Conservation (phyloP, 768 basidiomycete species). For the Amanita pallidorosea region DNA sequence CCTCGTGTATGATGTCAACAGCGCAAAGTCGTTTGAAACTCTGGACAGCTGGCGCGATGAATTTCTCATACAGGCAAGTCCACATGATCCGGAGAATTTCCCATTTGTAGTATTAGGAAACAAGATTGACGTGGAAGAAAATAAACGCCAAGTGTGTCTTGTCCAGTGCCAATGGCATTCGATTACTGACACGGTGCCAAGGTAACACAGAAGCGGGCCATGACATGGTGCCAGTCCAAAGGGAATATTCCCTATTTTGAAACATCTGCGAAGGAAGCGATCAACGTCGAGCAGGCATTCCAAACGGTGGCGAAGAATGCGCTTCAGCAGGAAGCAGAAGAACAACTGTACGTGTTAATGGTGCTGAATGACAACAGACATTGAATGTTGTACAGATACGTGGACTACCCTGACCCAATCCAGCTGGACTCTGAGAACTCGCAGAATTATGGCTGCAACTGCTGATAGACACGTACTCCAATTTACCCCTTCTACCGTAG, state of each 20-base stretch:
- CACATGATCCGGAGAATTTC: constrained; percentile 99
- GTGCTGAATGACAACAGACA: constrained; percentile 1
- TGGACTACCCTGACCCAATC: constrained; percentile 98
- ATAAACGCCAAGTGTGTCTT: constrained; percentile 78
- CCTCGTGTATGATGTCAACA: constrained; percentile 98
- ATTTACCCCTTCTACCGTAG: not conserved
- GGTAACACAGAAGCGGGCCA: constrained; percentile 99
- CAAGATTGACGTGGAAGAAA: constrained; percentile 99
- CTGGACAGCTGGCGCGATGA: constrained; percentile 99
- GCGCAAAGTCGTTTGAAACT: constrained; percentile 95
- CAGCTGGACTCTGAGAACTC: constrained; percentile 89
- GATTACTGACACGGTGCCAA: constrained; percentile 17
- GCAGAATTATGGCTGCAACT: constrained; percentile 89
- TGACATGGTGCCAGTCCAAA: constrained; percentile 99
- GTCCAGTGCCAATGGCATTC: not conserved
- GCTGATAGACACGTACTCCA: constrained; percentile 28
- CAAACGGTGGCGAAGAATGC: constrained; percentile 99
- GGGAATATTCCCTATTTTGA: constrained; percentile 99
- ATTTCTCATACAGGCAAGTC: constrained; percentile 97
- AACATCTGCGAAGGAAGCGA: constrained; percentile 98
- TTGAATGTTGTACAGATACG: constrained; percentile 48
- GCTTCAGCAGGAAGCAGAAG: constrained; percentile 92
- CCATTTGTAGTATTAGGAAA: constrained; percentile 99
- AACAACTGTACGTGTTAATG: constrained; percentile 63
- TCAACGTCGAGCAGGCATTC: constrained; percentile 99